Base-by-base conservation (phyloP, 495 filamentous ascomycete genomes). In the Thozetella sp. region DNA sequence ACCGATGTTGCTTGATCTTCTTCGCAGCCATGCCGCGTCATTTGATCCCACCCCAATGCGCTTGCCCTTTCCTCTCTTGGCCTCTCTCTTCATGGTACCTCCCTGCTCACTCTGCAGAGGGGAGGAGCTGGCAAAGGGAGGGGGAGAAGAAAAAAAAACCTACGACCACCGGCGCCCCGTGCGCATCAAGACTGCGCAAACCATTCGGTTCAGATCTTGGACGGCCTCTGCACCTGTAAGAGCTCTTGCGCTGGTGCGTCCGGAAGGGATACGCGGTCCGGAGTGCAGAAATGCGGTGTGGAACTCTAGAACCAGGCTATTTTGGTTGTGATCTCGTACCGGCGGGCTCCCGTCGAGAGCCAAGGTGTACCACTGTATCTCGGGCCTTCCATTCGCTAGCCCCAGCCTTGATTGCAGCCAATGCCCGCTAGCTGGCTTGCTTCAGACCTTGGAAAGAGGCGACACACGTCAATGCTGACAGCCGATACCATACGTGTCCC, bases 21-120 rank as follows among this genome's bases (percentile, higher is more conserved):
- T 51, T 46, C 65, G 65, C 66, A 68, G 60, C 56, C 34, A 19
- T 24, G 27, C 22, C 55, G 53, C 56, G 63, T 69, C 67, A 69
- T 66, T 64, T 64, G 59, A 63, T 48, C n/a, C 43, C n/a, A 37
- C 30, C n/a, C n/a, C n/a, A n/a, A n/a, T n/a, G n/a, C n/a, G 9
- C 30, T 17, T 17, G 30, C 17, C 30, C 17, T 17, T 17, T 37
- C 17, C 30, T 37, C 30, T 54, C 45, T 62, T 50, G 24, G 11
- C 20, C 45, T 46, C 40, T 23, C 17, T 22, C 22, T 37, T 25
- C 17, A 17, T 37, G 30, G 9, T 37, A 37, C 30, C n/a, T n/a
- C n/a, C n/a, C n/a, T n/a, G n/a, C n/a, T n/a, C n/a, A n/a, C n/a
- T n/a, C n/a, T n/a, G n/a, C n/a, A n/a, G n/a, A n/a, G n/a, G n/a